A percentile compares a stretch with the other conserved stretches of the same genome.
Conservation (phyloP, 495 filamentous ascomycete species). For the Glutinoglossum americanum region DNA sequence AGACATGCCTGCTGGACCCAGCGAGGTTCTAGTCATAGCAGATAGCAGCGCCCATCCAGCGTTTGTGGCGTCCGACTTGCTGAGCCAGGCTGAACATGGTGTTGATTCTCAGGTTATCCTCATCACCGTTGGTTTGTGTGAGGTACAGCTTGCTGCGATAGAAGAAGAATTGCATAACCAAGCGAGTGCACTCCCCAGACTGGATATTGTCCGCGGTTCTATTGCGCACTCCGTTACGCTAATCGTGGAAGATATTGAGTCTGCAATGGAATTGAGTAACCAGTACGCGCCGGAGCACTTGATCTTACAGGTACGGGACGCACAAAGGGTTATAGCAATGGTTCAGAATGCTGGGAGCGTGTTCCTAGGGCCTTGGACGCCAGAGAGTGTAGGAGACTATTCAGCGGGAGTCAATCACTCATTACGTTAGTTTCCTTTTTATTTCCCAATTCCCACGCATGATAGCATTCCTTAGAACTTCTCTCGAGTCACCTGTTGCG, state of each 20-base stretch:
- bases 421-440: constrained; percentile 45
- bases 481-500: background rate
- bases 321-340: constrained; percentile 44
- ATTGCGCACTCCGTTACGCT: constrained; percentile 82
- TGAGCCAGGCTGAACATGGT: constrained; percentile 92
- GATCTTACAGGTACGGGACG: constrained; percentile 67
- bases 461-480: background rate
- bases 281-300: constrained; percentile 93
- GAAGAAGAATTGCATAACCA: constrained; percentile 81
- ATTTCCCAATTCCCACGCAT: too few relatives aligned
- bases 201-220: constrained; percentile 82
- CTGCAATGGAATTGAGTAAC: constrained; percentile 78
- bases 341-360: constrained; percentile 94
- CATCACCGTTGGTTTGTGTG: constrained; percentile 61
- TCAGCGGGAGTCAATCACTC: constrained; percentile 95
- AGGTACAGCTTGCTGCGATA: constrained; percentile 50
- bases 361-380: constrained; percentile 88
- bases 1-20: constrained; percentile 95
- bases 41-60: constrained; percentile 76
- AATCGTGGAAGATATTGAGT: constrained; percentile 52
- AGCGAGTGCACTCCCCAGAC: constrained; percentile 69
- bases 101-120: constrained; percentile 87
- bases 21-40: constrained; percentile 90
- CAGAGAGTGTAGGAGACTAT: constrained; percentile 93
- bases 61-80: constrained; percentile 83